Evolutionary conservation across 768 basidiomycete species (phyloP), one percentile per base, ranked within the genome.

Genomic region (Leccinum rimulosum): DNA sequence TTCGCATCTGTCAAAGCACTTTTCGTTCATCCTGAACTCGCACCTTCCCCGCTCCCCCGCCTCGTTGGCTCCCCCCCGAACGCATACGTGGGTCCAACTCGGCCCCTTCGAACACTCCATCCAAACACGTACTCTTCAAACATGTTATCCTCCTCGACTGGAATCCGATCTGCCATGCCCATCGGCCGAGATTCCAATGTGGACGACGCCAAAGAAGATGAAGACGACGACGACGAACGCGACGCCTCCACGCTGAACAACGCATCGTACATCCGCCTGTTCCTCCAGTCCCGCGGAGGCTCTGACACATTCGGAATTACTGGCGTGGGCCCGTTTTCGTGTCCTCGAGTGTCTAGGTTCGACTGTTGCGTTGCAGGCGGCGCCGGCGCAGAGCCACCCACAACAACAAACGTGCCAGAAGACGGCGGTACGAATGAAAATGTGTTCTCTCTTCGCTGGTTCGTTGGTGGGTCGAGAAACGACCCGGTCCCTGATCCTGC

Each of bases 141-240:
- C 48, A 43, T 6, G 10, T 47, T 36, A 6, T 68, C 68, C 33
- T 70, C 68, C 0, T 69, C 61, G 8, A 67, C 49, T 0, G 66
- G 68, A 49, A 70, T 40, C 19, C 69, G 68, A 15, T 50, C 59
- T 53, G 57, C 30, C 19, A 70, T 36, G 10, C 66, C 55, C 53
- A 56, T 50, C 2, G 67, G 67, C 7, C 57, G 61, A 9, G 61
- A 17, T 17, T 25, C 52, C 27, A 64, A 15, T 2, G 31, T 31
- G 12, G 67, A 55, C 9, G 40, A n/a, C 49, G 50, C 38, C 1
- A 65, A 67, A 1, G 59, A 55, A 3, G 58, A 57, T 0, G 61
- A 61, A n/a, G 67, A 65, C n/a, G 64, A 59, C 3, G 66, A 60
- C 55, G 66, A 60, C 55, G 68, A 68, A 12, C 58, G 68, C 6